Base-by-base conservation (phyloP, 352 stramenopile species). In the Discostella stelligera region DNA sequence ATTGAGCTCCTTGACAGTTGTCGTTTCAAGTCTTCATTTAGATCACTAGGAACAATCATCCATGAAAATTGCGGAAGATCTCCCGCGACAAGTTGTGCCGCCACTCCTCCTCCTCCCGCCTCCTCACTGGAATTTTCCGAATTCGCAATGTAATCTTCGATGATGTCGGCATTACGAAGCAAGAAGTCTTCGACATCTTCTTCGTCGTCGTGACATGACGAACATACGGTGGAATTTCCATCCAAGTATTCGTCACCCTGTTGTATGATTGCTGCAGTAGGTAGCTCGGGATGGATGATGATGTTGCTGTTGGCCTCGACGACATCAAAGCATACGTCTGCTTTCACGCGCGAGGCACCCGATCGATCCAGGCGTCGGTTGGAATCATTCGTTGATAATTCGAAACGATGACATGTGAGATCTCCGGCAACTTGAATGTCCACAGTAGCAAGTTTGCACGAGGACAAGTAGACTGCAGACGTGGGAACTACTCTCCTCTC, bases 301-400 rank as follows among this genome's bases (percentile, higher is more conserved):
- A 86, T 63, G 13, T 89, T 79, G 69, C 88, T 80, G 21, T 89
- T 70, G 70, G 4, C 32, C 9, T 41, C 82, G 75, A 11, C 81
- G 61, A 13, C 77, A 84, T 21, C 81, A 79, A 66, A 82, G 82
- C 27, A n/a, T n/a, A n/a, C 83, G 68, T 41, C 74, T 62, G 37
- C 37, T 44, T 44, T 44, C 86, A 91, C 90, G 13, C 86, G 71
- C 39, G 81, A 69, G 54, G 90, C 83, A 49, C 90, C 86, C 68
- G 87, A 80, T 82, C 90, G 86, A 58, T 91, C 86, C 18, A 91
- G 54, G 44, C 67, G 50, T 60, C 69, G 32, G 66, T 68, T 25
- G 8, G 30, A 70, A 25, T 79, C 64, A 37, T 65, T 60, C 21
- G 39, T 50, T 16, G 54, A 13, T 1, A 71, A 37, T 11, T 65